A percentile compares a stretch with the other conserved stretches of the same genome.
These are phyloP conservation scores for Pistacia atlantica DNA, from an alignment of 345 rosid species.

Conservation along the genomic window DNA sequence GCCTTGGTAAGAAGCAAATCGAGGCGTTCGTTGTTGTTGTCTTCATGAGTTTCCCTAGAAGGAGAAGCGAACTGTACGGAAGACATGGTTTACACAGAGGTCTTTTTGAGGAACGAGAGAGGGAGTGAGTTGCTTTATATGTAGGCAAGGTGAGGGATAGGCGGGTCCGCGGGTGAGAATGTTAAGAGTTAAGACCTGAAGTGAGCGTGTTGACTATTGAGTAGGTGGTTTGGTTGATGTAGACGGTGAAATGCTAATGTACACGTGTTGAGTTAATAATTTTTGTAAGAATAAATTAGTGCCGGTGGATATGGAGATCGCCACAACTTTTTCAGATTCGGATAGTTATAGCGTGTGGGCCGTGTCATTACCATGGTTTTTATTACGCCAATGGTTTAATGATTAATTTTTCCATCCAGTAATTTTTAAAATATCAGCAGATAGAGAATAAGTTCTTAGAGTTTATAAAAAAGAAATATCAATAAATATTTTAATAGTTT, in stretches of 20 bases:
- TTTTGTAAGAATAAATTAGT: background rate
- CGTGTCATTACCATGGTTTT: background rate
- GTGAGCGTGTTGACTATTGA: background rate
- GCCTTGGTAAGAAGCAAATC: constrained; percentile 30
- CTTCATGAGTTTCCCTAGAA: constrained; percentile 35
- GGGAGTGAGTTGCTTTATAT: background rate
- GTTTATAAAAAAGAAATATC: no score
- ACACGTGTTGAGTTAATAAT: constrained; percentile 1
- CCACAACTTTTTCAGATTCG: background rate
- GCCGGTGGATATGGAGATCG: background rate
- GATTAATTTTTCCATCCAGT: no score
- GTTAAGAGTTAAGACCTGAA: background rate
- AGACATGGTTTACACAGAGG: constrained; percentile 23
- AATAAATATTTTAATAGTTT: no score
- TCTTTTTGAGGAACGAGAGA: background rate
- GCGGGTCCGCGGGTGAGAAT: no score
- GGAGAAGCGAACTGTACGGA: constrained; percentile 38
- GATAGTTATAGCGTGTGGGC: background rate
- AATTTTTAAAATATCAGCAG: no score
- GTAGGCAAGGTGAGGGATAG: background rate
- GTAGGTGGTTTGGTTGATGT: background rate
- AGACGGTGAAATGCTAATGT: background rate
- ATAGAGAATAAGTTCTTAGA: no score
- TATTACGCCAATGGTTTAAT: no score
- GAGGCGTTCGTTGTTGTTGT: constrained; percentile 24